A percentile compares a stretch with the other conserved stretches of the same genome.
Conservation (phyloP, 345 rosid species). For the Adansonia digitata region DNA sequence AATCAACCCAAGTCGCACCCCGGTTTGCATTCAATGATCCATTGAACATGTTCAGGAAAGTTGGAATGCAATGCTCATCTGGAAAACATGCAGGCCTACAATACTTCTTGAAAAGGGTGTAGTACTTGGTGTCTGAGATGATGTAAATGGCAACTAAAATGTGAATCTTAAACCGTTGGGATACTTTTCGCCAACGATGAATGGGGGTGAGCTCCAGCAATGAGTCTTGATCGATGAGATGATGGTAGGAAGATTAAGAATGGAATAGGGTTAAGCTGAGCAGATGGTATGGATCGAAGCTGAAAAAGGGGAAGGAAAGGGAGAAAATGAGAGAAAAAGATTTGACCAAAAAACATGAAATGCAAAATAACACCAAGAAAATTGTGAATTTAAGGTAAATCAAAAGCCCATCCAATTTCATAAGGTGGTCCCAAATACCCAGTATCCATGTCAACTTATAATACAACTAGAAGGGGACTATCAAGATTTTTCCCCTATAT, state of each 20-base stretch:
- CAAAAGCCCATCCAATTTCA: not conserved
- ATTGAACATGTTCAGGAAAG: constrained; percentile 71
- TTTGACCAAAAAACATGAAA: not conserved
- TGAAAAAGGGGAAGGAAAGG: not conserved
- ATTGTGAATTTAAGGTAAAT: not conserved
- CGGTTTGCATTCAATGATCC: constrained; percentile 63
- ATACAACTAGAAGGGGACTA: not conserved
- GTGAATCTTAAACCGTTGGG: constrained; percentile 85
- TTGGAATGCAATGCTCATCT: constrained; percentile 84
- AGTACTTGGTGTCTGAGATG: constrained; percentile 66
- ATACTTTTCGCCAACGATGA: constrained; percentile 89
- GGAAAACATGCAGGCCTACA: constrained; percentile 94
- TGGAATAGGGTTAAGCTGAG: not conserved
- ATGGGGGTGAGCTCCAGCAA: not conserved
- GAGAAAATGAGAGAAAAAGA: not conserved
- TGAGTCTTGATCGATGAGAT: not conserved
- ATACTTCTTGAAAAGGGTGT: constrained; percentile 54
- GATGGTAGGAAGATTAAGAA: not conserved
- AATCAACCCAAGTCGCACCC: constrained; percentile 83
- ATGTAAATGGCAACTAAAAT: constrained; percentile 54
- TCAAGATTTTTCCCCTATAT: not conserved
- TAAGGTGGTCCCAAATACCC: not conserved
- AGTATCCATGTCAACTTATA: not conserved
- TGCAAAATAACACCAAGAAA: not conserved
- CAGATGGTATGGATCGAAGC: too few relatives aligned